Conservation (phyloP, 2,329 filamentous ascomycete genomes). For the Paraconiothyrium brasiliense region DNA sequence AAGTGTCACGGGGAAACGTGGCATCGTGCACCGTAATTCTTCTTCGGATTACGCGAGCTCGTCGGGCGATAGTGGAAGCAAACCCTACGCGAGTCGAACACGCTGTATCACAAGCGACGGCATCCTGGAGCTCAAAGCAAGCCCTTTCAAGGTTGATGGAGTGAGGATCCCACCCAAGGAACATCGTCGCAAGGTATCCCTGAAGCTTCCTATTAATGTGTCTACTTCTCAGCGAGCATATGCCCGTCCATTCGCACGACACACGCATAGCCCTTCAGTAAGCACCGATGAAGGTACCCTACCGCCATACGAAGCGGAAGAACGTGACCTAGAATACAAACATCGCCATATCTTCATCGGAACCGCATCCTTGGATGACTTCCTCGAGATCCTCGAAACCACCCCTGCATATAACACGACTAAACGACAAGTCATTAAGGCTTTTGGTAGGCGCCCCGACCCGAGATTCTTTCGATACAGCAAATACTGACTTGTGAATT, state of each 20-base stretch:
- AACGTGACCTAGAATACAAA: slow-evolving; percentile 44
- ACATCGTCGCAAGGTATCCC: slow-evolving; percentile 12
- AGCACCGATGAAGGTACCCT: neutral
- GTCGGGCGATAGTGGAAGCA: neutral
- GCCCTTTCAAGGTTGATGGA: neutral
- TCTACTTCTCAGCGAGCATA: neutral
- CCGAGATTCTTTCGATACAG: neutral
- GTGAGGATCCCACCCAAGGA: neutral
- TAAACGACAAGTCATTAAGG: slow-evolving; percentile 32
- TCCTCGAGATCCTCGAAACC: slow-evolving; percentile 39
- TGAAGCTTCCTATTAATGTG: slow-evolving; percentile 16
- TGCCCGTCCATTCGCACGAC: neutral
- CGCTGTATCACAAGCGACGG: slow-evolving; percentile 11
- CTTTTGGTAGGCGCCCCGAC: slow-evolving; percentile 25
- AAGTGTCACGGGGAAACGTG: neutral
- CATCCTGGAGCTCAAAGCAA: slow-evolving; percentile 11
- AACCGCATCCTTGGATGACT: slow-evolving; percentile 42
- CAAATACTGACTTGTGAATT: neutral
- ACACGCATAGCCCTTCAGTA: neutral
- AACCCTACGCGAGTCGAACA: neutral
- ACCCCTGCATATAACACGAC: slow-evolving; percentile 29
- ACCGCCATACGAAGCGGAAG: slow-evolving; percentile 21
- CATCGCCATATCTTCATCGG: slow-evolving; percentile 47
- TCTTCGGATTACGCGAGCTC: slow-evolving; percentile 1
- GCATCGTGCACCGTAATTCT: neutral